Base-by-base conservation (phyloP, 75 land plant genomes). In the Pinus albicaulis region DNA sequence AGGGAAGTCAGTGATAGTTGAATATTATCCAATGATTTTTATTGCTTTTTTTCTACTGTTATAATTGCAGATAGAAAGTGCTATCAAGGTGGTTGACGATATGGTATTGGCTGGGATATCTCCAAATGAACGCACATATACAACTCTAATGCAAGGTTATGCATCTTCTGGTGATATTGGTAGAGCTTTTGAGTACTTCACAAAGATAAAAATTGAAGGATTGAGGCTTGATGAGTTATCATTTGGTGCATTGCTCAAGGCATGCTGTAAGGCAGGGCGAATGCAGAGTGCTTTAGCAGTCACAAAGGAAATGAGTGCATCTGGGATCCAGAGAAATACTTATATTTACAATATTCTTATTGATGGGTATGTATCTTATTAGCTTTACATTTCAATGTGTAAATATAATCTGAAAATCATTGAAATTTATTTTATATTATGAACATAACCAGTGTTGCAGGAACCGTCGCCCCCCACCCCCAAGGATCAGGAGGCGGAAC, bases 231-330 rank as follows among this genome's bases (percentile, higher is more conserved):
- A 98, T 77, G 84, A 88, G 1, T 87, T 83, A 59, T 77, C 91
- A 14, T 98, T 91, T 79, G 92, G 89, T 68, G 93, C 99, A 63
- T 78, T 98, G 68, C 81, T 98, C 3, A 95, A 98, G 81, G 99
- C 99, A 52, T 98, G 99, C 75, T 98, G 99, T 78, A 98, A 98
- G 79, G 79, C 98, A 56, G 99, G 99, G 24, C 81, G 95, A 59
- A 98, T 98, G 99, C 98, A 98, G 71, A 94, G 93, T 85, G 99
- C 98, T 77, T 74, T 92, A 44, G 95, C 91, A 73, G 95, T 98
- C 22, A 94, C 91, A 55, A 83, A 82, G 74, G 95, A 98, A 82
- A 98, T 98, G 95, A 81, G 86, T 77, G 76, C 80, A 55, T 84
- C 85, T 57, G 89, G 92, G 31, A 82, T 98, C 52, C 80, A 80